phyloP scores from a whole-genome alignment of 1,284 basidiomycete genomes.

The Rhodotorula sp. region DNA sequence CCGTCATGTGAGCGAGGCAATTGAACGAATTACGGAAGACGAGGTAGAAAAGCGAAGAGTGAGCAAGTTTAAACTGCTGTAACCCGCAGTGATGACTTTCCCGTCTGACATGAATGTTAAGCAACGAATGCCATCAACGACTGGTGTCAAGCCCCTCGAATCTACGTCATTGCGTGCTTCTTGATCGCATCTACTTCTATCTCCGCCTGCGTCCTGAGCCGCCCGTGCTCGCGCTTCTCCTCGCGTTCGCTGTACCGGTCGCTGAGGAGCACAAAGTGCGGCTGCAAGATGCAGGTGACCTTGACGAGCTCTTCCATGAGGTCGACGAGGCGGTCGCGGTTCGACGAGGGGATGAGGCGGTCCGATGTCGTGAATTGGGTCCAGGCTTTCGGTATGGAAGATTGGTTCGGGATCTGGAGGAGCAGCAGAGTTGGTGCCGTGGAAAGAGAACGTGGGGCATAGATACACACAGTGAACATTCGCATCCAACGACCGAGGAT shows the following conservation, averaged over 20 bases:
- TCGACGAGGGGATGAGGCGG: conserved; percentile 47
- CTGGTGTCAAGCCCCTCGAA: too few relatives aligned
- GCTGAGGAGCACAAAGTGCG: conserved; percentile 44
- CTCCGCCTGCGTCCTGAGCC: conserved; percentile 48
- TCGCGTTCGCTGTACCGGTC: conserved; percentile 49
- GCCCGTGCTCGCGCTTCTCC: conserved; percentile 47
- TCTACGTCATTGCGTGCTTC: too few relatives aligned
- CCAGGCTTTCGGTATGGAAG: conserved; percentile 50
- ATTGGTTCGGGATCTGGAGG: conserved; percentile 46
- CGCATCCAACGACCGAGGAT: conserved; percentile 52
- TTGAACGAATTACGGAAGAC: too few relatives aligned
- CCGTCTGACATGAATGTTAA: too few relatives aligned
- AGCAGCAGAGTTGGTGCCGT: background rate
- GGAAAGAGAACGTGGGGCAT: background rate
- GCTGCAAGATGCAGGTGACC: conserved; percentile 43
- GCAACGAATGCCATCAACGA: too few relatives aligned
- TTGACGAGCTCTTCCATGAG: conserved; percentile 51
- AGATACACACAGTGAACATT: conserved; percentile 35
- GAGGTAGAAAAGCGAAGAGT: too few relatives aligned
- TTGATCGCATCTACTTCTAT: conserved; percentile 44
- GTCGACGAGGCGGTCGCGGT: conserved; percentile 51
- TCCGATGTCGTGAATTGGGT: conserved; percentile 46
- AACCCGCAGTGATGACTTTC: too few relatives aligned
- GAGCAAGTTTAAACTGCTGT: too few relatives aligned
- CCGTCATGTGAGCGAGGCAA: too few relatives aligned